Conservation (phyloP, 78 protist genomes). For the Dictyostelium firmibasis region DNA sequence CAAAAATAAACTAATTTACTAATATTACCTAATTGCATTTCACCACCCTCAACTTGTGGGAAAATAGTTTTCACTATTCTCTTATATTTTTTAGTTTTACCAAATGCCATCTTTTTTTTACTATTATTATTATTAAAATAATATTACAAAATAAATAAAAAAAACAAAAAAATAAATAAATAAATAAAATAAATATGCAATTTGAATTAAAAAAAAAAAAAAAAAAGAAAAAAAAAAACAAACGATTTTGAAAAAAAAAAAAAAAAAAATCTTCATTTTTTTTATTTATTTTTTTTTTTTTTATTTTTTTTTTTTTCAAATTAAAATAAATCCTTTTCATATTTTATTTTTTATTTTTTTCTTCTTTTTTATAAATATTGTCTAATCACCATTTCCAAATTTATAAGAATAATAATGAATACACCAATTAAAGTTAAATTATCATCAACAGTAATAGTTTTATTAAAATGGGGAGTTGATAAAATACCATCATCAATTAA, state of each 20-base stretch:
- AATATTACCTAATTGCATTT: conserved; percentile 50
- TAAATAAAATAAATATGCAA: not conserved
- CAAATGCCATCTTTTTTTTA: conserved; percentile 53
- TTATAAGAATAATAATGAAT: not conserved
- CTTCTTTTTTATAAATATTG: too few species aligned
- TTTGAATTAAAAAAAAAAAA: not conserved
- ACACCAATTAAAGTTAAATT: conserved; percentile 1
- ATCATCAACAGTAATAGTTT: conserved; percentile 34
- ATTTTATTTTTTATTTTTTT: too few species aligned
- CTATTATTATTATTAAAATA: not conserved
- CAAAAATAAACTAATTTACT: conserved; percentile 67
- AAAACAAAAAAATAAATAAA: not conserved
- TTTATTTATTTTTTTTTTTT: too few species aligned
- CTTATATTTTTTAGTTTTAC: conserved; percentile 56
- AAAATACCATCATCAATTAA: not conserved
- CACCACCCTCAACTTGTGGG: conserved; percentile 49
- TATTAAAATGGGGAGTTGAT: conserved; percentile 41
- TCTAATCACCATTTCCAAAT: too few species aligned
- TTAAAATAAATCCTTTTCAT: too few species aligned
- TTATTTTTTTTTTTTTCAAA: too few species aligned
- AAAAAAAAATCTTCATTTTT: too few species aligned
- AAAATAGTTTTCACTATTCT: conserved; percentile 64
- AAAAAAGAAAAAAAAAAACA: not conserved
- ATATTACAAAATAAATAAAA: not conserved
- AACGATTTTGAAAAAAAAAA: too few species aligned